Evolutionary conservation across 345 rosid genomes (phyloP).

Genomic region (Corymbia maculata): DNA sequence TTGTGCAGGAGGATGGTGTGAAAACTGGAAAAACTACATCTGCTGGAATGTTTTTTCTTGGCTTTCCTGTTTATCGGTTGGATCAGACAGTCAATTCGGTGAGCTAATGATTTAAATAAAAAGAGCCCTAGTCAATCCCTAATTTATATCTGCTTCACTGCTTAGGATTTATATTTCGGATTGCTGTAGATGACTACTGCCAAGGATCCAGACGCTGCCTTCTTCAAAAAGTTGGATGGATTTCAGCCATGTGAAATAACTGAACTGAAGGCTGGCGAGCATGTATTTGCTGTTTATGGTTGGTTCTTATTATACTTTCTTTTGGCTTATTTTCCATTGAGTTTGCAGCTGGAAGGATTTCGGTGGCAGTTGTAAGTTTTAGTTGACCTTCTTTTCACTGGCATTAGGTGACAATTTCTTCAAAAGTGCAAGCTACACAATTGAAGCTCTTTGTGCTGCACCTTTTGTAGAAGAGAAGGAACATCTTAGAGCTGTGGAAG

Average conservation of each 20-base stretch:
- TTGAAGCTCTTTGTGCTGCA: constrained; percentile 83
- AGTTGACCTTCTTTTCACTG: constrained; percentile 37
- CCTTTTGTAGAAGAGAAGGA: constrained; percentile 69
- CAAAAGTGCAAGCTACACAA: constrained; percentile 75
- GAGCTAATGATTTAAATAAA: constrained; percentile 10
- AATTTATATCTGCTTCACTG: neutral
- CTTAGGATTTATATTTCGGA: neutral
- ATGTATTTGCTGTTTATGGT: constrained; percentile 96
- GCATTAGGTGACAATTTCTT: constrained; percentile 96
- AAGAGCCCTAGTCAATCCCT: neutral
- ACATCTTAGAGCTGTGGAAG: constrained; percentile 79
- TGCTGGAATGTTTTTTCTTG: constrained; percentile 97
- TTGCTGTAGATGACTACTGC: constrained; percentile 56
- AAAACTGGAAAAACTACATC: constrained; percentile 80
- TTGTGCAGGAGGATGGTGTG: constrained; percentile 71
- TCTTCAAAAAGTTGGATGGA: constrained; percentile 88
- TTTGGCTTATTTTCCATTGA: neutral
- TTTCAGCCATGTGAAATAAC: constrained; percentile 95
- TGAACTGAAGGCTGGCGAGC: constrained; percentile 83
- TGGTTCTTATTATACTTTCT: constrained; percentile 2
- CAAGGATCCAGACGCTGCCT: constrained; percentile 88
- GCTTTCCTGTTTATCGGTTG: constrained; percentile 87
- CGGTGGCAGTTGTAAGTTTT: neutral
- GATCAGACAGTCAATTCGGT: constrained; percentile 79
- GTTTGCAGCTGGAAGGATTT: neutral